Evolutionary conservation across 805 yeast genomes (phyloP).

Genomic region (Metschnikowia hibisci): DNA sequence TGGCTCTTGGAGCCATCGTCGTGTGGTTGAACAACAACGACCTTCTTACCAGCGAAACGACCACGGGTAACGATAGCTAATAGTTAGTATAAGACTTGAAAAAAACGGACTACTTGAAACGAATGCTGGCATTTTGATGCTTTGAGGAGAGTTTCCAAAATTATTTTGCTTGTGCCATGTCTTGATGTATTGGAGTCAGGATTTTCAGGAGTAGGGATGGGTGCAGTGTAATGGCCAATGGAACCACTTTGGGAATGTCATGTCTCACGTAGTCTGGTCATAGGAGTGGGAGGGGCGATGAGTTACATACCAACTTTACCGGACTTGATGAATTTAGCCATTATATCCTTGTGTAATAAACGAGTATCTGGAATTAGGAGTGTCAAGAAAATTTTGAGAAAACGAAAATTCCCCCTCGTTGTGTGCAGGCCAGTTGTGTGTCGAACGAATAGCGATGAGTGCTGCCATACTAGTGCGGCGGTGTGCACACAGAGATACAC

Average conservation of each 20-base stretch:
- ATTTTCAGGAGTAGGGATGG: too few relatives aligned
- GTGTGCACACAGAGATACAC: constrained; percentile 3
- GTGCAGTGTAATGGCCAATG: not conserved
- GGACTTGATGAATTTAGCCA: constrained; percentile 99
- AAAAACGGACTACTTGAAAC: not conserved
- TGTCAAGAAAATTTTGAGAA: constrained; percentile 19
- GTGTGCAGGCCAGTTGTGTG: constrained; percentile 17
- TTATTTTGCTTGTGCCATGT: too few relatives aligned
- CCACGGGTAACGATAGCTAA: constrained; percentile 98
- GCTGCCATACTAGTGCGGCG: constrained; percentile 1
- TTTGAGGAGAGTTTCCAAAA: not conserved
- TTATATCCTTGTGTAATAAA: constrained; percentile 39
- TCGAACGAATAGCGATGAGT: constrained; percentile 9
- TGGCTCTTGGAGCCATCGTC: constrained; percentile 98
- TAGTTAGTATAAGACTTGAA: constrained; percentile 14
- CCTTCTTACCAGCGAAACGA: constrained; percentile 99
- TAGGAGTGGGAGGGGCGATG: not conserved
- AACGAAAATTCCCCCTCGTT: constrained; percentile 20
- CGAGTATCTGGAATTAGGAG: constrained; percentile 11
- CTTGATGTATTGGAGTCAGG: too few relatives aligned
- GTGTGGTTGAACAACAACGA: constrained; percentile 95
- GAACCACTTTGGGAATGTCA: not conserved
- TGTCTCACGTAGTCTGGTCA: not conserved
- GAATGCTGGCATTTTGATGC: not conserved
- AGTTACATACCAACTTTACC: constrained; percentile 95